These are phyloP conservation scores for Mrakia gelida DNA, from an alignment of 768 basidiomycete genomes.

Conservation along the genomic window DNA sequence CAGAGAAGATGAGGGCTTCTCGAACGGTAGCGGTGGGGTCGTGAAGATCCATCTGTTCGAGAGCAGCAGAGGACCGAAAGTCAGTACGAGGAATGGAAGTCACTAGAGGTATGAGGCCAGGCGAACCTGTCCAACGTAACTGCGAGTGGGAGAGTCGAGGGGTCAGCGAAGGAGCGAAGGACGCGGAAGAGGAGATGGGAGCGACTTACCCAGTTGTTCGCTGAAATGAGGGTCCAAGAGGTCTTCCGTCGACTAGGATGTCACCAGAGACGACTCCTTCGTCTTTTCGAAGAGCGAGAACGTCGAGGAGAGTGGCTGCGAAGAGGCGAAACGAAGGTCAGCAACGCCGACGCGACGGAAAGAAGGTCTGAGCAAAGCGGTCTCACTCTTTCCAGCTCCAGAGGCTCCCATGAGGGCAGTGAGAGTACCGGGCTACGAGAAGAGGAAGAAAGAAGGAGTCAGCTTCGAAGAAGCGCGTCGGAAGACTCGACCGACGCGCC, in stretches of 20 bases:
- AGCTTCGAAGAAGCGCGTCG: no score
- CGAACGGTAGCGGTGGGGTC: constrained; percentile 45
- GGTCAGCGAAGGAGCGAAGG: not conserved
- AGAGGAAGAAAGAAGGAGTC: no score
- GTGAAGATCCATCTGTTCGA: not conserved
- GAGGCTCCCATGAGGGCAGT: constrained; percentile 51
- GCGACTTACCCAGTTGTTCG: constrained; percentile 48
- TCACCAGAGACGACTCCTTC: constrained; percentile 51
- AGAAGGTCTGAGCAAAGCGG: no score
- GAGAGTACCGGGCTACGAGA: constrained; percentile 42
- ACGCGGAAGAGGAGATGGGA: constrained; percentile 44
- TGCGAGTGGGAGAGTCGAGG: not conserved
- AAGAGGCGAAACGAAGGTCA: no score
- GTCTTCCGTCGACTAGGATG: constrained; percentile 49
- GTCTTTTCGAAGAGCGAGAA: constrained; percentile 35
- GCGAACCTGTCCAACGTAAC: constrained; percentile 34
- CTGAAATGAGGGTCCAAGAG: constrained; percentile 48
- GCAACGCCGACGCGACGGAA: no score
- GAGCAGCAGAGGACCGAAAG: no score
- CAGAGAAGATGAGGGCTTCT: constrained; percentile 48
- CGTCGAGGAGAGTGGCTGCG: constrained; percentile 35
- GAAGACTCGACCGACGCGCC: no score
- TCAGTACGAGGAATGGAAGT: no score
- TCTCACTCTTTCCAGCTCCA: constrained; percentile 47
- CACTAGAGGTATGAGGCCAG: no score